Conservation (phyloP, 495 filamentous ascomycete species). For the Xanthoparmelia taractica region DNA sequence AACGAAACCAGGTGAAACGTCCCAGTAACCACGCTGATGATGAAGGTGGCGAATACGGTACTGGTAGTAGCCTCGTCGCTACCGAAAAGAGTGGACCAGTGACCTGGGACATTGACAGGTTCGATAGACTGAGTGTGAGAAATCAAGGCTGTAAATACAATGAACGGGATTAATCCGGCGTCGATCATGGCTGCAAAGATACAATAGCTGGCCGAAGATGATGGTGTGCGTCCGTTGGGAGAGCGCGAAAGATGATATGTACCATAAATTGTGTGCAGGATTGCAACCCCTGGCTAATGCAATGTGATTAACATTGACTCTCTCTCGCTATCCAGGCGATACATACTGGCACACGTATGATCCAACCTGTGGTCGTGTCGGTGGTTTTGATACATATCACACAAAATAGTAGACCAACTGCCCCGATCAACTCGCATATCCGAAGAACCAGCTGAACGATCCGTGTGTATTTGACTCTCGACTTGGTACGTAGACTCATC, state of each 20-base stretch:
- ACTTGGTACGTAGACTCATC: constrained; percentile 64
- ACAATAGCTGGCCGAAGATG: constrained; percentile 76
- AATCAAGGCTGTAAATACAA: constrained; percentile 60
- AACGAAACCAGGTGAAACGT: constrained; percentile 65
- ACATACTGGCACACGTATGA: constrained; percentile 69
- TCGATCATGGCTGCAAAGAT: constrained; percentile 70
- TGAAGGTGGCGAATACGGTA: constrained; percentile 57
- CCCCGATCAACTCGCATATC: constrained; percentile 54
- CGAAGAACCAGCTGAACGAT: constrained; percentile 59
- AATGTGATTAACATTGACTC: constrained; percentile 12
- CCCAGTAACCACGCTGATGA: constrained; percentile 50
- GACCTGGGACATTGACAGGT: constrained; percentile 36
- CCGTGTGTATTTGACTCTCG: constrained; percentile 57
- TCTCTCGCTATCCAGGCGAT: neutral
- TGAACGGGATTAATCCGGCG: constrained; percentile 64
- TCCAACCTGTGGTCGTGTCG: constrained; percentile 56
- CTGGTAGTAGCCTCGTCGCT: constrained; percentile 39
- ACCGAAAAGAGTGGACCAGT: constrained; percentile 58
- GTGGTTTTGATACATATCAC: constrained; percentile 65
- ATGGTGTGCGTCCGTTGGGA: constrained; percentile 59
- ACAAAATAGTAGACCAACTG: constrained; percentile 61
- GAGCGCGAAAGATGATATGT: constrained; percentile 68
- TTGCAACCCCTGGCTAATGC: constrained; percentile 59
- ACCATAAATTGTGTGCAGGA: constrained; percentile 62
- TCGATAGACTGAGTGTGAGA: constrained; percentile 43